These are phyloP conservation scores for Dalbergia oliveri DNA, from an alignment of 306 rosid genomes.

Conservation along the genomic window DNA sequence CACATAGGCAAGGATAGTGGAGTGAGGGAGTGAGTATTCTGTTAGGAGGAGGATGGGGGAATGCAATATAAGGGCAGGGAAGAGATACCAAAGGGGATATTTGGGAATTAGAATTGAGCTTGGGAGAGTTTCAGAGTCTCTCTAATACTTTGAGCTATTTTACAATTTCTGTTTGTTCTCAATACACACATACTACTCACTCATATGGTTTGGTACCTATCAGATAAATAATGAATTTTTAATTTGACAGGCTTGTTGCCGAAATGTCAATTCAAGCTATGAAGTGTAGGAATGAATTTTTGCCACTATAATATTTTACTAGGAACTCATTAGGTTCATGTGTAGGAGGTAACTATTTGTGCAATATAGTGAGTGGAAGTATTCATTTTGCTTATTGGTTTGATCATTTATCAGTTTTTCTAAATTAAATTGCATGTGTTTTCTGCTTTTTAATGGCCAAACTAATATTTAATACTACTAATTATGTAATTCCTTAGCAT, in stretches of 20 bases:
- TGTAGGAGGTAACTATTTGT: not conserved
- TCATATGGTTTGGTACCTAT: too few relatives aligned
- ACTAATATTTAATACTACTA: not conserved
- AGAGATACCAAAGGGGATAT: too few relatives aligned
- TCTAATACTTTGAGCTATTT: too few relatives aligned
- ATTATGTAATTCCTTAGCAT: not conserved
- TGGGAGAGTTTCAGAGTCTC: too few relatives aligned
- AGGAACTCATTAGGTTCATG: constrained; percentile 11
- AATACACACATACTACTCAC: too few relatives aligned
- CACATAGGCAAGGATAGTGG: too few relatives aligned
- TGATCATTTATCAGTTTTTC: constrained; percentile 5
- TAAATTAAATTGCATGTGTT: constrained; percentile 5
- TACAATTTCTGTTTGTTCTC: too few relatives aligned
- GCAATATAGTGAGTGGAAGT: constrained; percentile 3
- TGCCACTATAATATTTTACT: constrained; percentile 26
- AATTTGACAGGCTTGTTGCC: constrained; percentile 1
- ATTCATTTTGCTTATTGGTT: constrained; percentile 18
- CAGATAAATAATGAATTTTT: not conserved
- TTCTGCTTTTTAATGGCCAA: constrained; percentile 39
- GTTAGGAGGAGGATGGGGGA: too few relatives aligned
- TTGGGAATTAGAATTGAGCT: too few relatives aligned
- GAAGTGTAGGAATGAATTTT: constrained; percentile 14
- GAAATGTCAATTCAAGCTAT: constrained; percentile 23
- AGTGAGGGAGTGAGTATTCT: too few relatives aligned
- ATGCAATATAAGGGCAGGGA: too few relatives aligned